A percentile compares a stretch with the other conserved stretches of the same genome.
These are phyloP conservation scores for Pneumocystis carinii DNA, from an alignment of 1,139 yeast genomes.

Conservation along the genomic window DNA sequence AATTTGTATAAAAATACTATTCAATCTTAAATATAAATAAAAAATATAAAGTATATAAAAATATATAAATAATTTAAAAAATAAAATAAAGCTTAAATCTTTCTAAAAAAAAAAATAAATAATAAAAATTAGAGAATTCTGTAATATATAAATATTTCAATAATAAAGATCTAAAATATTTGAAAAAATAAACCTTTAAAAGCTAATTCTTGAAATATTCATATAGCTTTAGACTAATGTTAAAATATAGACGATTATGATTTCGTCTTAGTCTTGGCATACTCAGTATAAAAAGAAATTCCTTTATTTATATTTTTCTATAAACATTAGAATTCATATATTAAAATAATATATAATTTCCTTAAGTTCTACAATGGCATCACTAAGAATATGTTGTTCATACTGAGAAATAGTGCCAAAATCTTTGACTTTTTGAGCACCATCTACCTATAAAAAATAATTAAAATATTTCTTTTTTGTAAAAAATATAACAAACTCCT, in stretches of 20 bases:
- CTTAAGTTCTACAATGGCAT: background rate
- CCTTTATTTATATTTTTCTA: background rate
- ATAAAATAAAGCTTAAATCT: too few species aligned
- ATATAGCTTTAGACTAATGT: background rate
- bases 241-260: background rate
- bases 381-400: background rate
- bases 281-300: background rate
- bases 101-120: too few species aligned
- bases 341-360: background rate
- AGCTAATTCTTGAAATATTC: background rate
- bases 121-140: too few species aligned
- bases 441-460: background rate
- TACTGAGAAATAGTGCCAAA: background rate
- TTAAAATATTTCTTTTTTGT: background rate
- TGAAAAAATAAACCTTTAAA: background rate
- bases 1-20: too few species aligned
- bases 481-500: constrained; percentile 27
- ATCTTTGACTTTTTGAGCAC: background rate
- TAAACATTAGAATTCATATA: background rate
- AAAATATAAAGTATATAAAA: too few species aligned
- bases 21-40: too few species aligned
- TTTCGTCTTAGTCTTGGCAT: background rate
- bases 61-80: too few species aligned
- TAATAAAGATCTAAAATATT: too few species aligned
- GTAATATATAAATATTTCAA: too few species aligned